These are phyloP conservation scores for Inga laurina DNA, from an alignment of 306 rosid genomes.

Conservation along the genomic window DNA sequence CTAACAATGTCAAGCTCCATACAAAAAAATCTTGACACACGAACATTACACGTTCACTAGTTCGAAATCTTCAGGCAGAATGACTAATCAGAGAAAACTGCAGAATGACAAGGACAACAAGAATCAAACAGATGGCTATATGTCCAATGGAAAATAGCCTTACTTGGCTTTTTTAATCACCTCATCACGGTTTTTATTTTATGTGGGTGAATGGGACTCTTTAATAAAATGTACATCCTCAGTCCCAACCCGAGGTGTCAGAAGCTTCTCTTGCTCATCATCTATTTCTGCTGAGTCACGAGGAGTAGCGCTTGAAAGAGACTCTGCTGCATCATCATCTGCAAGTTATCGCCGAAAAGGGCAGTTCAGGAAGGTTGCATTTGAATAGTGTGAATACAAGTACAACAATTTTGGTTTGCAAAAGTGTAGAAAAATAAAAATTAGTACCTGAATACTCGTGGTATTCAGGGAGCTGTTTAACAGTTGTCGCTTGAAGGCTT, in stretches of 20 bases:
- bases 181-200: background rate
- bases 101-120: background rate
- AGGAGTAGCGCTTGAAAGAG: constrained; percentile 51
- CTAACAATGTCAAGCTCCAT: constrained; percentile 3
- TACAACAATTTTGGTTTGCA: background rate
- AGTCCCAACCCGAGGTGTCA: constrained; percentile 48
- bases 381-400: background rate
- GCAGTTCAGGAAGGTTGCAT: constrained; percentile 1
- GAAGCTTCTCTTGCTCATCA: constrained; percentile 64
- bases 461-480: constrained; percentile 82
- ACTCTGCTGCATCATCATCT: constrained; percentile 68
- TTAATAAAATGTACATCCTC: constrained; percentile 58
- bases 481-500: constrained; percentile 73
- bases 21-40: constrained; percentile 2
- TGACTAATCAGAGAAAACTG: constrained; percentile 7
- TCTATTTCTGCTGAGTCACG: constrained; percentile 42
- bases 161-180: constrained; percentile 5
- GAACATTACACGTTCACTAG: background rate
- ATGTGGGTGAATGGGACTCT: constrained; percentile 38
- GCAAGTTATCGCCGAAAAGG: constrained; percentile 26
- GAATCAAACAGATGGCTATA: background rate
- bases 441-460: constrained; percentile 68
- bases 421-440: background rate
- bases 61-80: background rate
- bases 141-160: background rate